These are phyloP conservation scores for Gymnopus androsaceus DNA, from an alignment of 1,284 basidiomycete genomes.

Conservation along the genomic window DNA sequence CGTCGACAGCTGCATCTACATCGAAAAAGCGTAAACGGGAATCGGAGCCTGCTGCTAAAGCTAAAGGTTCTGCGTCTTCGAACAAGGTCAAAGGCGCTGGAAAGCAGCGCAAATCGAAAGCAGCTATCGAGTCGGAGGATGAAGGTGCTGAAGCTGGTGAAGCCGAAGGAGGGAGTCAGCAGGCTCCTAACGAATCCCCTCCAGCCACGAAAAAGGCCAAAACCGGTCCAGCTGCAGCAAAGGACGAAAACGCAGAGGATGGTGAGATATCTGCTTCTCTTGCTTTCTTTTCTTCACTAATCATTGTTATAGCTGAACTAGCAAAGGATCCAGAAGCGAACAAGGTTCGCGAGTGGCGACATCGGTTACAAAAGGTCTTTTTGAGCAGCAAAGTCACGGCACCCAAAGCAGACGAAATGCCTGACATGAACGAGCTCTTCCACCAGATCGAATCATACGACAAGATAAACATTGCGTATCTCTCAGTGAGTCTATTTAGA, in stretches of 20 bases:
- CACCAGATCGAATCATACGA: constrained; percentile 83
- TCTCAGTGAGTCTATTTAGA: constrained; percentile 55
- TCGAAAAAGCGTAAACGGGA: constrained; percentile 66
- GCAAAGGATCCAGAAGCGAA: constrained; percentile 70
- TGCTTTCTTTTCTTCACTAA: neutral
- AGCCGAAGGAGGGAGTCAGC: constrained; percentile 41
- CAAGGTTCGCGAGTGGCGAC: constrained; percentile 85
- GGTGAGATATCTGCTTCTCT: constrained; percentile 7
- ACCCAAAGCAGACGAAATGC: constrained; percentile 77
- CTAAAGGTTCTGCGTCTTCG: constrained; percentile 10
- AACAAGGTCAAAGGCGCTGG: constrained; percentile 25
- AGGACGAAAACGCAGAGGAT: constrained; percentile 53
- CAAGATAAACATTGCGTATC: constrained; percentile 82
- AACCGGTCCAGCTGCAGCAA: constrained; percentile 50
- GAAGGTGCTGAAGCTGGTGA: constrained; percentile 54
- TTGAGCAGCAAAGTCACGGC: constrained; percentile 58
- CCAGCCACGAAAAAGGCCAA: constrained; percentile 67
- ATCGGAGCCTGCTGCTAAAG: constrained; percentile 33
- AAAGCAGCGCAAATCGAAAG: constrained; percentile 58
- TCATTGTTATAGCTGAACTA: constrained; percentile 48
- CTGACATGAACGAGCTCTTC: constrained; percentile 76
- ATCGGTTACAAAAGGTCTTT: constrained; percentile 89
- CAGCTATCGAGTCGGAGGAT: constrained; percentile 74
- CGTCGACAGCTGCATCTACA: constrained; percentile 44
- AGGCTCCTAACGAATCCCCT: constrained; percentile 57